Evolutionary conservation across 805 yeast species (phyloP).

Genomic region (Lipomyces spencermartinsiae): DNA sequence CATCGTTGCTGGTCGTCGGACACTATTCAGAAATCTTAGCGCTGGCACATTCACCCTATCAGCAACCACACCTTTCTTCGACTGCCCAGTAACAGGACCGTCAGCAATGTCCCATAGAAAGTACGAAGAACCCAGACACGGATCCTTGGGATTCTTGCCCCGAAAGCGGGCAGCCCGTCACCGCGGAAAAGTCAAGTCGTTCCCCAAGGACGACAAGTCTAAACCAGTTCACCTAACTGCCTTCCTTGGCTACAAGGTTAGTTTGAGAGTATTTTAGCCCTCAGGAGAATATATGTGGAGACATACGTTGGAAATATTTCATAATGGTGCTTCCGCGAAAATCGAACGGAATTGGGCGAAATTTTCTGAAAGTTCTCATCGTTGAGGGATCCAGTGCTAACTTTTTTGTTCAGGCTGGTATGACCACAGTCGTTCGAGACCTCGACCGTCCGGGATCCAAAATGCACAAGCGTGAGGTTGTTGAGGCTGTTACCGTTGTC

Average conservation of each 20-base stretch:
- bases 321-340: background rate
- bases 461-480: slow-evolving; percentile 99
- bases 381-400: background rate
- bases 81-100: slow-evolving; percentile 1
- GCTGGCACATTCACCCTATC: background rate
- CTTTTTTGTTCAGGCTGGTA: slow-evolving; percentile 77
- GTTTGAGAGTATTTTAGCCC: background rate
- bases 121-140: slow-evolving; percentile 99
- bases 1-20: no score
- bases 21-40: no score
- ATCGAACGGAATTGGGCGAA: background rate
- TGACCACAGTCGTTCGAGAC: slow-evolving; percentile 99
- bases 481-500: slow-evolving; percentile 98
- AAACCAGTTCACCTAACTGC: slow-evolving; percentile 99
- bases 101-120: slow-evolving; percentile 96
- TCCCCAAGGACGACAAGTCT: slow-evolving; percentile 98
- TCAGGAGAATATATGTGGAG: no score
- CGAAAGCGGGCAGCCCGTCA: slow-evolving; percentile 99
- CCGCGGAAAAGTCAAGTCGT: slow-evolving; percentile 98
- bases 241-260: slow-evolving; percentile 91
- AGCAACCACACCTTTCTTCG: background rate
- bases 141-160: slow-evolving; percentile 99
- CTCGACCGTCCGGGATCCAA: slow-evolving; percentile 99
- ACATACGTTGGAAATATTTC: background rate
- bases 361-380: background rate